A percentile compares a stretch with the other conserved stretches of the same genome.
phyloP scores from a whole-genome alignment of 2,329 filamentous ascomycete species.

The Paradendryphiella salina region DNA sequence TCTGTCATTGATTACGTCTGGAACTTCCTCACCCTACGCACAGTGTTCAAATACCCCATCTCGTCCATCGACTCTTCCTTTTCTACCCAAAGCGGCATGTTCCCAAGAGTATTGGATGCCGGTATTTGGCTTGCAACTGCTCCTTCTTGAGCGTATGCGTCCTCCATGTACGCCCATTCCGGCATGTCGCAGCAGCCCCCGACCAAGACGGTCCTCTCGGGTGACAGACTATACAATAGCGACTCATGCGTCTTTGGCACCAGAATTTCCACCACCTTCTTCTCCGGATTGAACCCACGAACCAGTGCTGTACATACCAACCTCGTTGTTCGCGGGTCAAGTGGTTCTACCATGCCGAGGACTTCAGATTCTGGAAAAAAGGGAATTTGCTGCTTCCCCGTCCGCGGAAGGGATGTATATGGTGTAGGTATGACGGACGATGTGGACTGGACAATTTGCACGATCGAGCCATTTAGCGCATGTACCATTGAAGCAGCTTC shows the following conservation, averaged over 20 bases:
- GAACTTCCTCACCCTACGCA: conserved; percentile 40
- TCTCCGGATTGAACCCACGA: conserved; percentile 65
- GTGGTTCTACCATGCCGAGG: conserved; percentile 51
- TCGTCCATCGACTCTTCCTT: conserved; percentile 20
- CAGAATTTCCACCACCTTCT: conserved; percentile 63
- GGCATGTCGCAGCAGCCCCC: conserved; percentile 39
- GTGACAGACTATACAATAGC: conserved; percentile 23
- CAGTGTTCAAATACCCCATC: conserved; percentile 39
- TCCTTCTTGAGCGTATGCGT: conserved; percentile 20
- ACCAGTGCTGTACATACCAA: conserved; percentile 69
- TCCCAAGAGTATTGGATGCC: not conserved
- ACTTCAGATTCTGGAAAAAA: conserved; percentile 57
- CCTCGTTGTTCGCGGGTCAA: conserved; percentile 63
- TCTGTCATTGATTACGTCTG: conserved; percentile 10
- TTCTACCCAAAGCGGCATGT: conserved; percentile 27
- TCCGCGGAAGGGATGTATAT: conserved; percentile 43
- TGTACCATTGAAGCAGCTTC: conserved; percentile 63
- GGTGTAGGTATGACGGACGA: conserved; percentile 40
- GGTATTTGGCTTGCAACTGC: not conserved
- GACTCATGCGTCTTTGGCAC: conserved; percentile 58
- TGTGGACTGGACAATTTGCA: conserved; percentile 68
- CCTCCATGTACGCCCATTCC: conserved; percentile 44
- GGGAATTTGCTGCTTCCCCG: conserved; percentile 61
- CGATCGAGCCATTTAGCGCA: conserved; percentile 69
- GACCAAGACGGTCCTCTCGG: conserved; percentile 39